A percentile compares a stretch with the other conserved stretches of the same genome.
Evolutionary conservation across 2,329 filamentous ascomycete genomes (phyloP).

Genomic region (Colletotrichum karsti): DNA sequence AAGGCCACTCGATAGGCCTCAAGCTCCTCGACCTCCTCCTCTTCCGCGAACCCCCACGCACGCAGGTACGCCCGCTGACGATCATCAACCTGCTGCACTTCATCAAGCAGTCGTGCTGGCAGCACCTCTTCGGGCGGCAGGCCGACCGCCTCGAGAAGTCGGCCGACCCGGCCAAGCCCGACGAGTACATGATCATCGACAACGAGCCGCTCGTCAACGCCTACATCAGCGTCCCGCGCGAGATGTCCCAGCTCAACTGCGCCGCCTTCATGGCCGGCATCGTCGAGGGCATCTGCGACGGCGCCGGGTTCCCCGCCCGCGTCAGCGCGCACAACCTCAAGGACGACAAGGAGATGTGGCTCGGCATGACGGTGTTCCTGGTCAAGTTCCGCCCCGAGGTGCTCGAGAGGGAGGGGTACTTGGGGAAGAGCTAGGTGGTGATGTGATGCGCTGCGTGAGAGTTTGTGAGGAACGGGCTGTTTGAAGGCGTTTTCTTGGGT

Average conservation of each 20-base stretch:
- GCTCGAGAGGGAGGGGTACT: conserved; percentile 86
- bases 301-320: conserved; percentile 85
- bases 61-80: conserved; percentile 81
- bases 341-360: conserved; percentile 85
- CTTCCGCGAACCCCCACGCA: conserved; percentile 77
- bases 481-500: conserved; percentile 32
- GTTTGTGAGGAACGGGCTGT: background rate
- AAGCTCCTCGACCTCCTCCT: conserved; percentile 95
- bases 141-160: conserved; percentile 94
- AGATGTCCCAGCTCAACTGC: conserved; percentile 97
- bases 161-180: conserved; percentile 80
- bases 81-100: conserved; percentile 94
- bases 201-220: conserved; percentile 97
- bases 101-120: conserved; percentile 92
- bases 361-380: conserved; percentile 93
- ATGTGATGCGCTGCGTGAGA: background rate
- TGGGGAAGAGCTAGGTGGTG: conserved; percentile 63
- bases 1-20: conserved; percentile 93
- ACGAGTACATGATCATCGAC: conserved; percentile 99
- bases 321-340: conserved; percentile 87
- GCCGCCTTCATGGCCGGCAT: conserved; percentile 95
- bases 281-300: conserved; percentile 95
- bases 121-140: conserved; percentile 88
- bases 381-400: conserved; percentile 93
- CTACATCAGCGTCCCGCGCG: conserved; percentile 90